phyloP scores from a whole-genome alignment of 2,329 filamentous ascomycete species.

The Arachnomyces sp. region DNA sequence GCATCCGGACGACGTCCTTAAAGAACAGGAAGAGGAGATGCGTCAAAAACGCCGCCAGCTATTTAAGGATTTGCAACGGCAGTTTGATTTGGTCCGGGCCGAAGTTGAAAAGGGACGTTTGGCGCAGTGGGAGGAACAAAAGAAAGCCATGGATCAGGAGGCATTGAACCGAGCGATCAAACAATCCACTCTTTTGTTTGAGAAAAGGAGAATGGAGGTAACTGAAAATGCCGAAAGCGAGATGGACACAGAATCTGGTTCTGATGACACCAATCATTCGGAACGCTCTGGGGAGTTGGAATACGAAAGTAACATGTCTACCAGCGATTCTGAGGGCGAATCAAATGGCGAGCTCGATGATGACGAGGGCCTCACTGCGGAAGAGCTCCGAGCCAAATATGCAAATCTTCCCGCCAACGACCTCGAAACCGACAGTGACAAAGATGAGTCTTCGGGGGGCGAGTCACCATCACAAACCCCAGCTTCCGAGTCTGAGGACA shows the following conservation, averaged over 20 bases:
- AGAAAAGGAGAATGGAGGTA: constrained; percentile 37
- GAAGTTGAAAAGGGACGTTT: constrained; percentile 52
- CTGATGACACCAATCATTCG: constrained; percentile 50
- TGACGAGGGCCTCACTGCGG: constrained; percentile 40
- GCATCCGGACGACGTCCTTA: constrained; percentile 65
- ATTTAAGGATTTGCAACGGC: constrained; percentile 54
- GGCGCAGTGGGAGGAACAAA: constrained; percentile 53
- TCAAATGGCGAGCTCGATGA: constrained; percentile 35
- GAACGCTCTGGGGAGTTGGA: constrained; percentile 55
- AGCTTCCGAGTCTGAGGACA: constrained; percentile 13
- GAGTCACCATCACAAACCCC: constrained; percentile 15
- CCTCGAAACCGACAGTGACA: constrained; percentile 16
- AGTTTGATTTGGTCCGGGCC: constrained; percentile 52
- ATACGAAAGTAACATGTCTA: constrained; percentile 46
- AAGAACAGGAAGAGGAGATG: constrained; percentile 64
- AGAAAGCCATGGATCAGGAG: constrained; percentile 44
- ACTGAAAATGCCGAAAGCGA: constrained; percentile 49
- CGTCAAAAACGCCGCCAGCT: constrained; percentile 65
- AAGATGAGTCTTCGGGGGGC: constrained; percentile 17
- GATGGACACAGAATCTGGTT: constrained; percentile 61
- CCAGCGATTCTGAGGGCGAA: constrained; percentile 36
- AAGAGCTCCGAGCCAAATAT: constrained; percentile 42
- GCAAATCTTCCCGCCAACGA: constrained; percentile 28
- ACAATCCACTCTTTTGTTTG: constrained; percentile 44
- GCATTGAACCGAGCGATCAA: constrained; percentile 46